A percentile compares a stretch with the other conserved stretches of the same genome.
phyloP scores from a whole-genome alignment of 2,329 filamentous ascomycete genomes.

The Trichophyton rubrum region DNA sequence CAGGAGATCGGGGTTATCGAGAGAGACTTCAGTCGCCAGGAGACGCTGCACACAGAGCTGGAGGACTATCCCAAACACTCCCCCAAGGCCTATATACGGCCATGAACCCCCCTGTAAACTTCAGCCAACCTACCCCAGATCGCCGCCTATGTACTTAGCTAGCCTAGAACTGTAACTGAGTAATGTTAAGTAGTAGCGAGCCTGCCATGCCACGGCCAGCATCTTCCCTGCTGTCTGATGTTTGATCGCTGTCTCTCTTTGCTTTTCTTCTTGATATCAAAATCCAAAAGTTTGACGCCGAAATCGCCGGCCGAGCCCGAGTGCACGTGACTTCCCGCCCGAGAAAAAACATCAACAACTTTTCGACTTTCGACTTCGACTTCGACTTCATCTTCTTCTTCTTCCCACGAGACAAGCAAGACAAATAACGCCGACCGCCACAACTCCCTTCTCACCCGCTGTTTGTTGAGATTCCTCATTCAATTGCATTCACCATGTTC shows the following conservation, averaged over 20 bases:
- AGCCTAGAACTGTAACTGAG: neutral
- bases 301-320: neutral
- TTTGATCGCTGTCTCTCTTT: neutral
- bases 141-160: neutral
- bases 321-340: conserved; percentile 1
- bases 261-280: neutral
- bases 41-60: conserved; percentile 6
- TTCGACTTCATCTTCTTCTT: neutral
- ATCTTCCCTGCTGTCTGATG: neutral
- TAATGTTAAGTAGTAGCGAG: neutral
- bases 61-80: neutral
- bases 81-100: conserved; percentile 6
- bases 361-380: neutral
- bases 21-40: conserved; percentile 4
- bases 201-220: neutral
- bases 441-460: conserved; percentile 11
- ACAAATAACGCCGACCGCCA: conserved; percentile 10
- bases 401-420: neutral
- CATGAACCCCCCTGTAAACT: neutral
- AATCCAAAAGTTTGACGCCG: neutral
- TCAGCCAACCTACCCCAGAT: neutral
- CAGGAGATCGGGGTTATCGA: conserved; percentile 9
- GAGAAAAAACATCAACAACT: conserved; percentile 9
- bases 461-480: conserved; percentile 11
- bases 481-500: conserved; percentile 51